Conservation (phyloP, 2,329 filamentous ascomycete genomes). For the Lecanoromycetidae sp. region DNA sequence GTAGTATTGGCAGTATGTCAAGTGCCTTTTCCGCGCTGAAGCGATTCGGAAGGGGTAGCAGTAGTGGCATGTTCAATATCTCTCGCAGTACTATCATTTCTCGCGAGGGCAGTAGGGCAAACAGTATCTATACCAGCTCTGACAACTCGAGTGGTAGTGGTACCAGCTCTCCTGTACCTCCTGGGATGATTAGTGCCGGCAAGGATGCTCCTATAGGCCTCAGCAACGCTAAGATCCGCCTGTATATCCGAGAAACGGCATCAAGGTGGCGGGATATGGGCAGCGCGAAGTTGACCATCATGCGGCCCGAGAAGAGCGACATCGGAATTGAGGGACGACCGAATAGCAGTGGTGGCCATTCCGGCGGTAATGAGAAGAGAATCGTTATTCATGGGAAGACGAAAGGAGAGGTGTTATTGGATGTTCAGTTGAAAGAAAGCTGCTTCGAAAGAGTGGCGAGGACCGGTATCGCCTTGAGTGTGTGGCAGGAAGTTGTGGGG, state of each 20-base stretch:
- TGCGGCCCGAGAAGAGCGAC: constrained; percentile 48
- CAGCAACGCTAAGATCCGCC: constrained; percentile 70
- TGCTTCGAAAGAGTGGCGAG: constrained; percentile 75
- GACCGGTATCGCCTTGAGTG: constrained; percentile 75
- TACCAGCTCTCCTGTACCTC: constrained; percentile 41
- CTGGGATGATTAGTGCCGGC: constrained; percentile 41
- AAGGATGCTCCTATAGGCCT: constrained; percentile 50
- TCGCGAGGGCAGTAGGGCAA: constrained; percentile 41
- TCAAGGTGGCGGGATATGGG: constrained; percentile 89
- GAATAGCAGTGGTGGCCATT: constrained; percentile 12
- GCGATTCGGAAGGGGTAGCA: constrained; percentile 57
- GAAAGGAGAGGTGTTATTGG: constrained; percentile 56
- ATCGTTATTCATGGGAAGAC: constrained; percentile 66
- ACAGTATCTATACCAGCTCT: constrained; percentile 50
- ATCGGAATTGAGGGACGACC: constrained; percentile 2
- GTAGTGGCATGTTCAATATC: constrained; percentile 69
- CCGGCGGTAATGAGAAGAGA: constrained; percentile 64
- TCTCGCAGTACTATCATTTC: constrained; percentile 61
- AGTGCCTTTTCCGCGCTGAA: constrained; percentile 68
- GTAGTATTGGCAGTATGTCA: constrained; percentile 62
- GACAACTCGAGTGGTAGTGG: constrained; percentile 36
- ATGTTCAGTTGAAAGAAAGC: constrained; percentile 71
- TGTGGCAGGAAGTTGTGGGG: constrained; percentile 58
- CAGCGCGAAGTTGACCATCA: constrained; percentile 69
- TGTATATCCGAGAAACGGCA: constrained; percentile 64